phyloP scores from a whole-genome alignment of 1,284 basidiomycete genomes.

The Cryptococcus depauperatus region DNA sequence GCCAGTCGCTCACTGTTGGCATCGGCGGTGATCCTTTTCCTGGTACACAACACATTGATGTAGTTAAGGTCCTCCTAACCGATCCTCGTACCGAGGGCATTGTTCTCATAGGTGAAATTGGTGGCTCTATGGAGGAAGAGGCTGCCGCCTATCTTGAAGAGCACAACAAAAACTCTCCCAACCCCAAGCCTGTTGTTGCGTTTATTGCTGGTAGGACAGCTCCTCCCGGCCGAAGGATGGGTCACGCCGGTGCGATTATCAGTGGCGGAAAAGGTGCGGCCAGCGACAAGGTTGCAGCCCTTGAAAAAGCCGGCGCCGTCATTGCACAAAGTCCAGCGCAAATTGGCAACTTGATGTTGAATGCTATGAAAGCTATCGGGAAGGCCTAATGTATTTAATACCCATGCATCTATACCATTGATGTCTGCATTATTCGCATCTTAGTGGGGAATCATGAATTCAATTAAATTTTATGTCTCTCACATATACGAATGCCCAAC shows the following conservation, averaged over 20 bases:
- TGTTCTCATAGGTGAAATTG: slow-evolving; percentile 98
- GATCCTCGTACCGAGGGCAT: slow-evolving; percentile 92
- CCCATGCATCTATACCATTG: neutral
- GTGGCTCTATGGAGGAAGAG: slow-evolving; percentile 98
- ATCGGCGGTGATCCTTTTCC: slow-evolving; percentile 98
- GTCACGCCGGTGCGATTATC: slow-evolving; percentile 97
- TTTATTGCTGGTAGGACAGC: slow-evolving; percentile 98
- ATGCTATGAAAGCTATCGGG: slow-evolving; percentile 79
- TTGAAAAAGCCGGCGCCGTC: slow-evolving; percentile 84
- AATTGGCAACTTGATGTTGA: slow-evolving; percentile 78
- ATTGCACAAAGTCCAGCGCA: slow-evolving; percentile 95
- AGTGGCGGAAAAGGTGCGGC: slow-evolving; percentile 96
- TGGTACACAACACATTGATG: slow-evolving; percentile 82
- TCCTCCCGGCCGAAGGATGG: slow-evolving; percentile 96
- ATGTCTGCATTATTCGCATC: neutral
- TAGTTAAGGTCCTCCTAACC: slow-evolving; percentile 90
- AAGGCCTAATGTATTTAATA: slow-evolving; percentile 51
- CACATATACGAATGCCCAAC: no score
- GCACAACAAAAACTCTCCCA: slow-evolving; percentile 79
- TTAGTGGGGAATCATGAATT: no score
- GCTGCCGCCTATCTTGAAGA: slow-evolving; percentile 90
- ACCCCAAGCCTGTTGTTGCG: slow-evolving; percentile 92
- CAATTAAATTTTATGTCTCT: no score
- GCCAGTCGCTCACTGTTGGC: slow-evolving; percentile 92
- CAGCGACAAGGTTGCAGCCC: slow-evolving; percentile 88